phyloP scores from a whole-genome alignment of 192 early-diverging fungal genomes.

The Lobosporangium transversale region DNA sequence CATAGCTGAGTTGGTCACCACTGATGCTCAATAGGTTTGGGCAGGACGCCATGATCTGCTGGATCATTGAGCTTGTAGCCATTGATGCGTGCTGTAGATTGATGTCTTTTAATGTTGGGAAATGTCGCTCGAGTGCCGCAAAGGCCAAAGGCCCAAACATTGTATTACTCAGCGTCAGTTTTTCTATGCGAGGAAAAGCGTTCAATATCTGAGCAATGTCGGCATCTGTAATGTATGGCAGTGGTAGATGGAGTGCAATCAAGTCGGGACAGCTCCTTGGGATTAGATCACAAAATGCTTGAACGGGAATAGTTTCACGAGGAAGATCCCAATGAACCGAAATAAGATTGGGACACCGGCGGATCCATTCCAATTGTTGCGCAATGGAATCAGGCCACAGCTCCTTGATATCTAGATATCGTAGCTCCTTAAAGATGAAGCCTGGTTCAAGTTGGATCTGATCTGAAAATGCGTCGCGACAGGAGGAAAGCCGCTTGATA shows the following conservation, averaged over 20 bases:
- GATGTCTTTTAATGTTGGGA: constrained; percentile 33
- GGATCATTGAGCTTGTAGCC: constrained; percentile 9
- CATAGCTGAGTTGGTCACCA: constrained; percentile 5
- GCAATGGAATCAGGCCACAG: background rate
- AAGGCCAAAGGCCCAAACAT: constrained; percentile 8
- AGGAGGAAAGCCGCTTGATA: constrained; percentile 12
- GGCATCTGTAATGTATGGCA: background rate
- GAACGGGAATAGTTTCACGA: background rate
- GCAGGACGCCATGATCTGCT: constrained; percentile 31
- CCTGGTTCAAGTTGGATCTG: background rate
- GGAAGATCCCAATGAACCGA: constrained; percentile 17
- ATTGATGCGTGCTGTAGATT: constrained; percentile 18
- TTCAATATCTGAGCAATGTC: constrained; percentile 20
- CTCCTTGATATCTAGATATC: constrained; percentile 16
- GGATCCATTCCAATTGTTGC: constrained; percentile 22
- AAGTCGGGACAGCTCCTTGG: constrained; percentile 23
- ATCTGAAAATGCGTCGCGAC: background rate
- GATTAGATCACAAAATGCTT: constrained; percentile 4
- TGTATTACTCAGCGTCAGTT: constrained; percentile 14
- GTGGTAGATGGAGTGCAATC: constrained; percentile 12
- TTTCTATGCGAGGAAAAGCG: constrained; percentile 24
- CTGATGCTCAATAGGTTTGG: constrained; percentile 35
- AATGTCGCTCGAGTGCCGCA: constrained; percentile 19
- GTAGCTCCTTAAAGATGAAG: constrained; percentile 26
- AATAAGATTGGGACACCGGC: constrained; percentile 32